Conservation (phyloP, 768 basidiomycete genomes). For the Auriculariales sp. region DNA sequence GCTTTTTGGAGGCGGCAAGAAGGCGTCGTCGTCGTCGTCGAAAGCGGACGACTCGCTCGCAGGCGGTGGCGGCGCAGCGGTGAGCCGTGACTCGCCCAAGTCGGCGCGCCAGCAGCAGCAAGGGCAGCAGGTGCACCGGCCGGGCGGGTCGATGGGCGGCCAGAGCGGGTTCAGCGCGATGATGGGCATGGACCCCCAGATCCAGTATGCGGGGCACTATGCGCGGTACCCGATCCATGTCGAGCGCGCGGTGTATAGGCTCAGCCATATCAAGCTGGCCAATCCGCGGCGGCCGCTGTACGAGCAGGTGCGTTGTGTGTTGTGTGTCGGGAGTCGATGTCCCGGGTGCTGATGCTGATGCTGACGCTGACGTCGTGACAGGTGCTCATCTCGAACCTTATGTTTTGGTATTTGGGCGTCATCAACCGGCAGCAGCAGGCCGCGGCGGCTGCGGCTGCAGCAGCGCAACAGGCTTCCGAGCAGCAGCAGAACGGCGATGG, state of each 20-base stretch:
- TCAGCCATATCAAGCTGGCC: slow-evolving; percentile 97
- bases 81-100: slow-evolving; percentile 72
- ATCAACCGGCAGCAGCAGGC: slow-evolving; percentile 76
- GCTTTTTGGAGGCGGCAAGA: slow-evolving; percentile 77
- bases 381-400: slow-evolving; percentile 83
- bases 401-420: slow-evolving; percentile 99
- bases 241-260: slow-evolving; percentile 90
- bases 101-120: slow-evolving; percentile 22
- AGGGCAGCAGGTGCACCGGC: not conserved
- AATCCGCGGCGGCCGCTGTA: slow-evolving; percentile 93
- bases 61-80: slow-evolving; percentile 65
- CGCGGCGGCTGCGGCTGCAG: slow-evolving; percentile 23
- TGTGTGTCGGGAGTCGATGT: too few relatives aligned
- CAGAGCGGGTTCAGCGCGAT: not conserved
- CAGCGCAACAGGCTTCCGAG: slow-evolving; percentile 14
- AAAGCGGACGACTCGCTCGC: slow-evolving; percentile 17
- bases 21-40: slow-evolving; percentile 55
- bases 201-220: slow-evolving; percentile 16
- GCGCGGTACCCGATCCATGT: slow-evolving; percentile 96
- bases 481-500: slow-evolving; percentile 4
- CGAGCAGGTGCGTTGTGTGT: too few relatives aligned
- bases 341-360: too few relatives aligned
- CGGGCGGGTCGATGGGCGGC: not conserved
- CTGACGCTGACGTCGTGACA: too few relatives aligned
- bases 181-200: not conserved